Conservation (phyloP, 192 early-diverging fungal genomes). For the Cladochytrium replicatum region DNA sequence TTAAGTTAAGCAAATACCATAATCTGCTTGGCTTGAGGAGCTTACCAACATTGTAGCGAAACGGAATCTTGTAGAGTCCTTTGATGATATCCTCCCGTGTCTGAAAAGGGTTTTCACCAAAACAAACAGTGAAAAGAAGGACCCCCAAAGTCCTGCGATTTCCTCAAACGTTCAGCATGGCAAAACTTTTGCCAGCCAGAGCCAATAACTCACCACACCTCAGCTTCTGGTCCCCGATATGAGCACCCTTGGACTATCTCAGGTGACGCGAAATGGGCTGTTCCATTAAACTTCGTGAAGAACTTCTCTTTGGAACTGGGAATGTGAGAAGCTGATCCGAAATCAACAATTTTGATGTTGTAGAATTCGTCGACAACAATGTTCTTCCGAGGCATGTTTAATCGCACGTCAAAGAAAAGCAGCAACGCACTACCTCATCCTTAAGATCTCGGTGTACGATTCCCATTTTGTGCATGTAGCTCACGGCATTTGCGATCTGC, state of each 20-base stretch:
- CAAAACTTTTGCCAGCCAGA: background rate
- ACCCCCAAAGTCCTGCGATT: conserved; percentile 33
- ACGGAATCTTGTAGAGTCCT: too few relatives aligned
- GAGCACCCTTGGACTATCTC: conserved; percentile 23
- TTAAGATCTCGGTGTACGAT: conserved; percentile 39
- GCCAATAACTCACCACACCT: conserved; percentile 26
- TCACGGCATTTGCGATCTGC: conserved; percentile 34
- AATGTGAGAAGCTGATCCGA: conserved; percentile 34
- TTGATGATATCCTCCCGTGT: conserved; percentile 24
- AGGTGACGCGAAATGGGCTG: conserved; percentile 37
- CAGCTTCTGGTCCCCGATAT: conserved; percentile 38
- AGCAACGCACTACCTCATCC: conserved; percentile 30
- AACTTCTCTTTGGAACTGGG: conserved; percentile 22
- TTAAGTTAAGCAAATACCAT: too few relatives aligned
- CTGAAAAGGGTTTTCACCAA: conserved; percentile 43
- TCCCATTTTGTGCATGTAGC: conserved; percentile 22
- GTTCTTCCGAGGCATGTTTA: conserved; percentile 15
- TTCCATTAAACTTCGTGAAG: conserved; percentile 35
- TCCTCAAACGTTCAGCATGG: background rate
- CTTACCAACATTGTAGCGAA: too few relatives aligned
- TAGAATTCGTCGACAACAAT: conserved; percentile 35
- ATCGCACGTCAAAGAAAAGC: background rate
- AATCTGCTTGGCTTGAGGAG: too few relatives aligned
- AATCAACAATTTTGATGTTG: conserved; percentile 37
- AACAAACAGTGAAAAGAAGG: conserved; percentile 34